These are phyloP conservation scores for Chytriomyces sp. DNA, from an alignment of 192 early-diverging fungal species.

Conservation along the genomic window DNA sequence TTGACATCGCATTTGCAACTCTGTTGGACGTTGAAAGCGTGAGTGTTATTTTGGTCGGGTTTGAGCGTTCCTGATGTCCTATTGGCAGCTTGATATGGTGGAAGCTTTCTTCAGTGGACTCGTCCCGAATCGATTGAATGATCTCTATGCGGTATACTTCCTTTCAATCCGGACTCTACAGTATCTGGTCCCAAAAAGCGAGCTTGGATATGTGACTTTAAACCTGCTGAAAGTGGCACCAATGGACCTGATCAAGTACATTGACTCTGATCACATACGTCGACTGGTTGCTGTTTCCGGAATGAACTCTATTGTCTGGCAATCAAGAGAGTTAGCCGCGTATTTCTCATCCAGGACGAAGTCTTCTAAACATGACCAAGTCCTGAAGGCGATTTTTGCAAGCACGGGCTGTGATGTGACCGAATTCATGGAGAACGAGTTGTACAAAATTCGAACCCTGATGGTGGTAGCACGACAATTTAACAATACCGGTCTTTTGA, in stretches of 20 bases:
- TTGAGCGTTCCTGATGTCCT: background rate
- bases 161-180: conserved; percentile 24
- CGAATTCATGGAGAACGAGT: background rate
- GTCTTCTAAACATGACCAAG: conserved; percentile 8
- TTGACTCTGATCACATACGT: conserved; percentile 6
- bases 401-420: background rate
- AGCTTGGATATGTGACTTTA: background rate
- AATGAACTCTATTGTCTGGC: background rate
- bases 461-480: background rate
- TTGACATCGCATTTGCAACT: conserved; percentile 27
- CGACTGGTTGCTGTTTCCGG: background rate
- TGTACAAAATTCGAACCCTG: conserved; percentile 4
- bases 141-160: conserved; percentile 37
- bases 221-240: background rate
- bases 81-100: conserved; percentile 5
- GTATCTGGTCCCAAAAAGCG: background rate
- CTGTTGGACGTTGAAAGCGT: conserved; percentile 32
- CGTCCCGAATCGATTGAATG: conserved; percentile 17
- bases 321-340: background rate
- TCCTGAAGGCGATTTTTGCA: background rate
- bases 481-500: conserved; percentile 4
- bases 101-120: conserved; percentile 33
- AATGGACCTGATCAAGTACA: conserved; percentile 2
- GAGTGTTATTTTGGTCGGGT: background rate
- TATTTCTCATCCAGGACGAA: conserved; percentile 18